phyloP scores from a whole-genome alignment of 2,329 filamentous ascomycete species.

The Mariannaea sp. region DNA sequence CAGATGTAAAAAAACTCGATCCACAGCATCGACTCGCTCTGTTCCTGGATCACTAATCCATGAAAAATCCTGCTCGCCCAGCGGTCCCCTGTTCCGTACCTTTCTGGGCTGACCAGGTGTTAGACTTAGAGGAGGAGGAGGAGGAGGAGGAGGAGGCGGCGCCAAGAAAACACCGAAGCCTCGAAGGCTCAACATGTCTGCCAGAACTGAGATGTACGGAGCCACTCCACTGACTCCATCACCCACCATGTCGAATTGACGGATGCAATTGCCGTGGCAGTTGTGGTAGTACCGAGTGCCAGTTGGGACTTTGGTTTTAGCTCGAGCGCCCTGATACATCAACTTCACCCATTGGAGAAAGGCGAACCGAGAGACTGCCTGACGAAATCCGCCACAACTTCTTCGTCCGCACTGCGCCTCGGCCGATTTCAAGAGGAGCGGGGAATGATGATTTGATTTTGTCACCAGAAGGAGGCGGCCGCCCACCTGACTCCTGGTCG shows the following conservation, averaged over 20 bases:
- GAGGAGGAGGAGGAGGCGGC: no score
- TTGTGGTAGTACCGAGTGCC: neutral
- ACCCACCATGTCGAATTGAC: neutral
- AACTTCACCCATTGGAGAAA: neutral
- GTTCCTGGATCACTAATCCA: no score
- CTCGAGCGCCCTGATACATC: neutral
- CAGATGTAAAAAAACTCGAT: no score
- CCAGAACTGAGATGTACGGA: neutral
- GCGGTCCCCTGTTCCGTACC: no score
- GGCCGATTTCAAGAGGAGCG: neutral
- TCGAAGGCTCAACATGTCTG: neutral
- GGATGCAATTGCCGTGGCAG: neutral
- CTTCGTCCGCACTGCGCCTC: neutral
- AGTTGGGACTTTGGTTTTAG: slow-evolving; percentile 2
- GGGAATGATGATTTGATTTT: neutral
- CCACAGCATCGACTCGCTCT: no score
- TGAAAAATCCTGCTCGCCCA: no score
- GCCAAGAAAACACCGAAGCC: neutral
- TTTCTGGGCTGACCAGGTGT: no score
- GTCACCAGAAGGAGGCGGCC: neutral
- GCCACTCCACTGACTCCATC: neutral
- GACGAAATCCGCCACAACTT: neutral
- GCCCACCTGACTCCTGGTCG: neutral
- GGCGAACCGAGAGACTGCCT: neutral
- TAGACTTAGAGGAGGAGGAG: no score